A percentile compares a stretch with the other conserved stretches of the same genome.
These are phyloP conservation scores for Xylona heveae DNA, from an alignment of 495 filamentous ascomycete genomes.

Conservation along the genomic window DNA sequence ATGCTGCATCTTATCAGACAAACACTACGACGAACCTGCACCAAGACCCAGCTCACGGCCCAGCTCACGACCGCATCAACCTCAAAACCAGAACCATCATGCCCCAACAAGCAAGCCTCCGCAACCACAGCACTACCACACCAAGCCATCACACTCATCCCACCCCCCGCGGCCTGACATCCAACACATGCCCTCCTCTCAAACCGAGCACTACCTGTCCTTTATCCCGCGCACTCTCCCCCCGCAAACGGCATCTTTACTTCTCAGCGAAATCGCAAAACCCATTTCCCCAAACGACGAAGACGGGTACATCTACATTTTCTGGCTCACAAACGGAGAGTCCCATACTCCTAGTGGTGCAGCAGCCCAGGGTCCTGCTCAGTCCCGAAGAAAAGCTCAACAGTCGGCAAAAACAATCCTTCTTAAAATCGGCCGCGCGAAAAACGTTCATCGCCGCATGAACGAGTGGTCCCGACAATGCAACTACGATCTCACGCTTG, in stretches of 20 bases:
- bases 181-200: slow-evolving; percentile 22
- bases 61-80: too few species aligned
- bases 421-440: slow-evolving; percentile 81
- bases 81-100: too few species aligned
- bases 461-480: slow-evolving; percentile 90
- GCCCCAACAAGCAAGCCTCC: too few species aligned
- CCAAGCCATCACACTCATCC: neutral
- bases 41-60: too few species aligned
- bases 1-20: too few species aligned
- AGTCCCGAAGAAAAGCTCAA: slow-evolving; percentile 4
- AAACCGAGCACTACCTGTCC: slow-evolving; percentile 29
- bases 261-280: slow-evolving; percentile 61
- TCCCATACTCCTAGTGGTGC: slow-evolving; percentile 7
- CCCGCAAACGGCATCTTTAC: slow-evolving; percentile 38
- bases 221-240: slow-evolving; percentile 42
- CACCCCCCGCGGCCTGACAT: neutral
- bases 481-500: slow-evolving; percentile 61
- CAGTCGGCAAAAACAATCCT: slow-evolving; percentile 33
- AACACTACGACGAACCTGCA: too few species aligned
- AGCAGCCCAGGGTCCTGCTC: neutral
- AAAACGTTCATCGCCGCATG: slow-evolving; percentile 74
- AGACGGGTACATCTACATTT: slow-evolving; percentile 92
- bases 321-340: slow-evolving; percentile 59
- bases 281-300: slow-evolving; percentile 61
- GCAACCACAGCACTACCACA: too few species aligned